Evolutionary conservation across 805 yeast species (phyloP), one percentile per base, ranked within the genome.

Genomic region (Sungouiella thailandica): DNA sequence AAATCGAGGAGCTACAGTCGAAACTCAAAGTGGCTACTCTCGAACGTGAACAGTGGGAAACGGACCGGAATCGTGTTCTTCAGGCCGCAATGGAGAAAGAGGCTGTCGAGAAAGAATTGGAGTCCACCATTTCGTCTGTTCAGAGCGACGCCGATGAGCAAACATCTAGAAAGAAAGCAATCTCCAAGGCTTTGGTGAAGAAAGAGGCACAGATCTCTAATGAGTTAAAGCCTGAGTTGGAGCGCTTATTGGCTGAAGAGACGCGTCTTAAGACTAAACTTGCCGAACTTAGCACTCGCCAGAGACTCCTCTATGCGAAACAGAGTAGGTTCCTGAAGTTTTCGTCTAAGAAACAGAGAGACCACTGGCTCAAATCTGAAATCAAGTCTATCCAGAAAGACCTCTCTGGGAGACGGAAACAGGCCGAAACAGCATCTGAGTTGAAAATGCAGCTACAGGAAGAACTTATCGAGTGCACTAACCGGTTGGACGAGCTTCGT

Each of bases 241-340:
- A 58, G 9, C 40, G 54, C 2, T 52, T 74, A 9, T 63, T 56
- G 28, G 41, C 46, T 1, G 47, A 58, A 27, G 86, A 82, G 50
- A 23, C 46, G 0, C 43, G 44, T 3, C 40, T 70, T 20, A 71
- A 72, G 35, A 45, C 52, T 3, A 47, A 65, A 30, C 53, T 80
- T 7, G 35, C 58, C 3, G 57, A 62, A n/a, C 45, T 70, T 15
- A 70, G 66, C 33, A 60, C 76, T 6, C 68, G 59, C 18, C 88
- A 83, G 53, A 65, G 83, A 43, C 58, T 67, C 10, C 54, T 89
- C 4, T 73, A 82, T 31, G 66, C 83, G 6, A 89, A 87, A 49
- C 83, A 79, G 46, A 85, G 83, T 26, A 75, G 88, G 32, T 73
- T 72, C 37, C 68, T 77, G 17, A 72, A 76, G 41, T 88, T 87